These are phyloP conservation scores for Fusarium sp. DNA, from an alignment of 2,329 filamentous ascomycete genomes.

Conservation along the genomic window DNA sequence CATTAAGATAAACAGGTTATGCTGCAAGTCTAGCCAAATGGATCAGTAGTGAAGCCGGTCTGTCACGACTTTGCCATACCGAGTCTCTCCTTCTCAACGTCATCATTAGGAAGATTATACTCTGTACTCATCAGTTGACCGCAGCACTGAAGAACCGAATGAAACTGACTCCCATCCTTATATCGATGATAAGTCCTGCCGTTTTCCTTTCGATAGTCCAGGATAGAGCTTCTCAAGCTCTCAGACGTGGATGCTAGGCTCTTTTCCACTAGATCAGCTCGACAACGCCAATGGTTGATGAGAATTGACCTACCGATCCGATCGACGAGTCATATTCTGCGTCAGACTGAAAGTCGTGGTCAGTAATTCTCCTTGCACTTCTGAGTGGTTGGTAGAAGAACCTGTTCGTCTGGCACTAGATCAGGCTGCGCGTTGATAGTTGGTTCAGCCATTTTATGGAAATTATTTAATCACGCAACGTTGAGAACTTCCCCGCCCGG, in stretches of 20 bases:
- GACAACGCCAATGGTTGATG: fast-evolving
- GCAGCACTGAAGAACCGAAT: fast-evolving
- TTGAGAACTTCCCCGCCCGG: not conserved
- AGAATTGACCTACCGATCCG: not conserved
- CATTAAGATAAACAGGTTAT: slow-evolving; percentile 1
- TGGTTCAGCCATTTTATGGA: not conserved
- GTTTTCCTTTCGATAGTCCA: slow-evolving; percentile 30
- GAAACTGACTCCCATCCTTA: slow-evolving; percentile 29
- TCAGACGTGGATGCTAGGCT: slow-evolving; percentile 13
- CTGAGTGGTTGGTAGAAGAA: not conserved
- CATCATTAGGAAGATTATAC: slow-evolving; percentile 20
- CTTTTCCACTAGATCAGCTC: not conserved
- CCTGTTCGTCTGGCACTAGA: slow-evolving; percentile 18
- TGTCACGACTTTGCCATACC: not conserved
- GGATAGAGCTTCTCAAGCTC: slow-evolving; percentile 29
- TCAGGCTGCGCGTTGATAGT: not conserved
- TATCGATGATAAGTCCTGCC: slow-evolving; percentile 33
- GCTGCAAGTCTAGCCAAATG: not conserved
- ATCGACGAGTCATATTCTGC: not conserved
- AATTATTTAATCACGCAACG: not conserved
- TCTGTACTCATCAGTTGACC: not conserved
- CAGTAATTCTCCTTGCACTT: fast-evolving
- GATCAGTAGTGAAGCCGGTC: fast-evolving
- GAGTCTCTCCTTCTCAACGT: slow-evolving; percentile 6
- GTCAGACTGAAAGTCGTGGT: not conserved